Evolutionary conservation across 2,329 filamentous ascomycete species (phyloP).

Genomic region (Corinectria fuckeliana): DNA sequence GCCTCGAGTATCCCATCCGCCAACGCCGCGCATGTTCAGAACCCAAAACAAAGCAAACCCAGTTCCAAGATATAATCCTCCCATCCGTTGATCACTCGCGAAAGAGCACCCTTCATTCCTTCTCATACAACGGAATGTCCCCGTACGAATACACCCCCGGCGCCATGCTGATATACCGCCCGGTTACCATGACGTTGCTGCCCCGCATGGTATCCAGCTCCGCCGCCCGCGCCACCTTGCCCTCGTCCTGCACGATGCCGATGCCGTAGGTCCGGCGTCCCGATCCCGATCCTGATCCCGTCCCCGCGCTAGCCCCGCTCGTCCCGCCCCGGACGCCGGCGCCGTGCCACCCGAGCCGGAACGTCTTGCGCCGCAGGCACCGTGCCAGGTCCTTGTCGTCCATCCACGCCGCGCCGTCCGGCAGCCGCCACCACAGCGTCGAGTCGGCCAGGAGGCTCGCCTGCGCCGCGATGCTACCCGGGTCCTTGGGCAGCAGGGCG

Average conservation of each 20-base stretch:
- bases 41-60: not conserved
- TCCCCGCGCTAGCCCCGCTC: too few species aligned
- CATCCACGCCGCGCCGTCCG: conserved; percentile 38
- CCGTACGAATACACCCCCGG: conserved; percentile 37
- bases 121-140: conserved; percentile 31
- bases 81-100: not conserved
- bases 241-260: conserved; percentile 38
- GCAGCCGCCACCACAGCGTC: conserved; percentile 37
- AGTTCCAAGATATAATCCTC: not conserved
- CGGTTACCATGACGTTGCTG: conserved; percentile 15
- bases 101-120: conserved; percentile 13
- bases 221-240: conserved; percentile 20
- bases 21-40: conserved; percentile 12
- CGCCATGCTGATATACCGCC: conserved; percentile 36
- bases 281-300: too few species aligned
- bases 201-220: conserved; percentile 17
- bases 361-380: conserved; percentile 37
- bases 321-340: conserved; percentile 8
- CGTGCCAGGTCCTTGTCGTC: conserved; percentile 33
- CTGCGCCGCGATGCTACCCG: conserved; percentile 39
- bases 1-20: not conserved
- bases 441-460: conserved; percentile 40
- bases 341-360: conserved; percentile 35
- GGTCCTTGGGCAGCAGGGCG: conserved; percentile 33
- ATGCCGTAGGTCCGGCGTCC: conserved; percentile 34